A percentile compares a stretch with the other conserved stretches of the same genome.
These are phyloP conservation scores for Penicillium flavigenum DNA, from an alignment of 495 filamentous ascomycete genomes.

Conservation along the genomic window DNA sequence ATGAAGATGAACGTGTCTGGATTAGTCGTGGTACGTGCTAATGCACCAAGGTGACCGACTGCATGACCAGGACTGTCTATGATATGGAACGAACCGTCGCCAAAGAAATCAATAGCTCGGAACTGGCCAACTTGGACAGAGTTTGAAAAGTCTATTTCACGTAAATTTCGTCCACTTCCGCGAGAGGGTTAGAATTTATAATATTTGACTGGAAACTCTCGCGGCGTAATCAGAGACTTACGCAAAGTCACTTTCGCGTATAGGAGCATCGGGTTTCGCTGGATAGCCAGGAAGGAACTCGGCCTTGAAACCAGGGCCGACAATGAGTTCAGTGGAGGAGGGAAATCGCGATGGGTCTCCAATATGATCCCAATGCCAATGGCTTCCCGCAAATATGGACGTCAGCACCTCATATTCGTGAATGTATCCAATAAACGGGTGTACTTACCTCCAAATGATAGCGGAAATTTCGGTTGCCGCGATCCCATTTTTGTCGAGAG, in stretches of 20 bases:
- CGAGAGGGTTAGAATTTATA: too few relatives aligned
- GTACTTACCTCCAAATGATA: constrained; percentile 49
- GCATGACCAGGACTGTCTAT: constrained; percentile 44
- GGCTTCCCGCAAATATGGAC: constrained; percentile 25
- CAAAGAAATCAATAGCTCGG: constrained; percentile 52
- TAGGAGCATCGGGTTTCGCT: constrained; percentile 32
- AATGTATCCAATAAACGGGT: neutral
- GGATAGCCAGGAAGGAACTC: constrained; percentile 52
- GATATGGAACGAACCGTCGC: constrained; percentile 48
- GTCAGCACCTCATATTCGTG: too few relatives aligned
- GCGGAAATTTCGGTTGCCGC: constrained; percentile 50
- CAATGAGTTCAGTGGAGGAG: constrained; percentile 48
- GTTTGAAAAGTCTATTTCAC: constrained; percentile 50
- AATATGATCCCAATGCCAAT: constrained; percentile 61
- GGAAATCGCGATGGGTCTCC: constrained; percentile 56
- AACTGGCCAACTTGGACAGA: constrained; percentile 32
- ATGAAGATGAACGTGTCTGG: constrained; percentile 42
- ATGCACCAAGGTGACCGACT: constrained; percentile 39
- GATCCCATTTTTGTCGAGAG: constrained; percentile 47
- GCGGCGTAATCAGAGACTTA: constrained; percentile 23
- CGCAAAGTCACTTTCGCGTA: constrained; percentile 48
- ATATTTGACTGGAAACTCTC: too few relatives aligned
- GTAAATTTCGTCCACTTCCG: constrained; percentile 31
- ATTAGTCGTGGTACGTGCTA: constrained; percentile 36
- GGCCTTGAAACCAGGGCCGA: constrained; percentile 57